phyloP scores from a whole-genome alignment of 164 flowering plant species.

The Piper betle region DNA sequence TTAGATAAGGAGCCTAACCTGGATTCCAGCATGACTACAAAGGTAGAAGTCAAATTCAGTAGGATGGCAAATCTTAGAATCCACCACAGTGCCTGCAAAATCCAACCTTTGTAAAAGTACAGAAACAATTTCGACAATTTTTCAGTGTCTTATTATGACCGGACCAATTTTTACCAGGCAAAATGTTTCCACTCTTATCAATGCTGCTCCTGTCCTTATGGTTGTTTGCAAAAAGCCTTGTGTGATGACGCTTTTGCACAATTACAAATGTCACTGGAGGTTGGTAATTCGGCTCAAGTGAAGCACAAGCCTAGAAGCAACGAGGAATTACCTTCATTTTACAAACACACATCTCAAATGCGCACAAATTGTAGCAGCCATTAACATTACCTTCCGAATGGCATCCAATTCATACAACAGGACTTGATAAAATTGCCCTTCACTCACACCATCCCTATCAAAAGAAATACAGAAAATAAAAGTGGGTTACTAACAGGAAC shows the following conservation, averaged over 20 bases:
- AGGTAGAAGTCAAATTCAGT: slow-evolving; percentile 81
- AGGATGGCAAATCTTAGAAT: slow-evolving; percentile 75
- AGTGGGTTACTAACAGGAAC: neutral
- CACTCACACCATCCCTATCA: slow-evolving; percentile 44
- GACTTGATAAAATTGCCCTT: slow-evolving; percentile 48
- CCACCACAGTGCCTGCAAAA: slow-evolving; percentile 78
- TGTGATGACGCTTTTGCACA: slow-evolving; percentile 16
- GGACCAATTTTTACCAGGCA: slow-evolving; percentile 9
- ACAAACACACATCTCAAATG: neutral
- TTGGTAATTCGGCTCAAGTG: slow-evolving; percentile 16
- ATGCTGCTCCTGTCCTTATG: slow-evolving; percentile 15
- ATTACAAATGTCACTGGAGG: slow-evolving; percentile 17
- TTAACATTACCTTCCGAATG: slow-evolving; percentile 30
- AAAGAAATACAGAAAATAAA: neutral
- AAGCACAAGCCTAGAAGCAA: slow-evolving; percentile 12
- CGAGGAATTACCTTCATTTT: neutral
- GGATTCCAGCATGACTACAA: slow-evolving; percentile 90
- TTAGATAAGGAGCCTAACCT: slow-evolving; percentile 26
- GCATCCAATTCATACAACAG: slow-evolving; percentile 38
- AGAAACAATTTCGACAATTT: neutral
- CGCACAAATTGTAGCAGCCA: neutral
- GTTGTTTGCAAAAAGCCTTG: slow-evolving; percentile 14
- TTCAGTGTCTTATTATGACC: neutral
- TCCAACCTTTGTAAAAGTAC: neutral
- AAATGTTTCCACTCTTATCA: slow-evolving; percentile 16